Evolutionary conservation across 352 stramenopile genomes (phyloP).

Genomic region (Globisporangium emineosum): DNA sequence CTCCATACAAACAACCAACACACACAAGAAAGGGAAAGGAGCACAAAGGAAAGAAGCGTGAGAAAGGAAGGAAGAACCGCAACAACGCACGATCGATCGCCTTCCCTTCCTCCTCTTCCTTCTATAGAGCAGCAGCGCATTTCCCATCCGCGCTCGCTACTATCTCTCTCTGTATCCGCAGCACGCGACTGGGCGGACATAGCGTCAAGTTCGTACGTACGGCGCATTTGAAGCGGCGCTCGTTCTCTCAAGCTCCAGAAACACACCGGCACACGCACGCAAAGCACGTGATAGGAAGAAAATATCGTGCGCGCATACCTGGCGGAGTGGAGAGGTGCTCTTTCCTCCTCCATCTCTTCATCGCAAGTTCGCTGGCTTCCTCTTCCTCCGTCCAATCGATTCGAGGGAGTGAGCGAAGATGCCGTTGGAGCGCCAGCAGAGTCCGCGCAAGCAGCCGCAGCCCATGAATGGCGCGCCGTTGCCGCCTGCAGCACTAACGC

Average conservation of each 20-base stretch:
- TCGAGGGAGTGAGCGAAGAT: slow-evolving; percentile 2
- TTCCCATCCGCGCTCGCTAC: neutral
- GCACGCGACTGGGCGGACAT: neutral
- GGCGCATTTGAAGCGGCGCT: neutral
- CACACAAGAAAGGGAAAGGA: neutral
- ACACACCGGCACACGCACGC: neutral
- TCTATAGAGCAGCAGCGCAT: neutral
- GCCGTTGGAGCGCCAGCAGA: slow-evolving; percentile 21
- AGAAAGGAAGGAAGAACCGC: neutral
- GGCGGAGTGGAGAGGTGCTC: neutral
- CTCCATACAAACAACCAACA: neutral
- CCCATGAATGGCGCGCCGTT: slow-evolving; percentile 12
- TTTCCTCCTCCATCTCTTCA: neutral
- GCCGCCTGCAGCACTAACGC: neutral
- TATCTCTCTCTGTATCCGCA: neutral
- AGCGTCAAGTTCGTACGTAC: neutral
- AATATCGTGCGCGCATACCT: neutral
- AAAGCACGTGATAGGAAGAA: neutral
- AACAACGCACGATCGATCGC: neutral
- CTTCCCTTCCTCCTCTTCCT: neutral
- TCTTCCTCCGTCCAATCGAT: neutral
- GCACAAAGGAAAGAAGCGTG: neutral
- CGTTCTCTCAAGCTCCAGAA: neutral
- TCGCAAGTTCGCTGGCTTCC: neutral
- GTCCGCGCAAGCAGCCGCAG: slow-evolving; percentile 6